These are phyloP conservation scores for Saccharomyces cerevisiae DNA, from an alignment of 805 yeast species.

Conservation along the genomic window DNA sequence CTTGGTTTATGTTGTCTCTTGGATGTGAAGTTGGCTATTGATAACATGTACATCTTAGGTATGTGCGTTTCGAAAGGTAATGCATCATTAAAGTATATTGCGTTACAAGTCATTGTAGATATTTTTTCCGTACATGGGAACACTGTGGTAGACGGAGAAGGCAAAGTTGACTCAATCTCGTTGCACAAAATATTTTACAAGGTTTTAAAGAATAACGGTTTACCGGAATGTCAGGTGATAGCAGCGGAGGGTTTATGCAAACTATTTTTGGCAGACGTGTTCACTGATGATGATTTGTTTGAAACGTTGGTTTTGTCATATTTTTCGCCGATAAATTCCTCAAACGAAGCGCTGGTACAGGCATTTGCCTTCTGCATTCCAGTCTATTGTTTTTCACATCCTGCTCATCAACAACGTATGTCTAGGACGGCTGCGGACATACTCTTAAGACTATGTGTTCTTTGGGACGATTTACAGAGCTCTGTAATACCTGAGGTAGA, in stretches of 20 bases:
- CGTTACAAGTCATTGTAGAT: conserved; percentile 68
- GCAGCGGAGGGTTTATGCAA: conserved; percentile 86
- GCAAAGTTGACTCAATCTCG: conserved; percentile 55
- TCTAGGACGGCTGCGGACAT: conserved; percentile 60
- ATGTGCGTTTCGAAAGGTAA: conserved; percentile 62
- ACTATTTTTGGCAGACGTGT: conserved; percentile 65
- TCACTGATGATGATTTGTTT: conserved; percentile 61
- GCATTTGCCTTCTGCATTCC: conserved; percentile 83
- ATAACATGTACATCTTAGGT: conserved; percentile 57
- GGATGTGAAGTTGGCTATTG: conserved; percentile 56
- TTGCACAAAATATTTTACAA: conserved; percentile 64
- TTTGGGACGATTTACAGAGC: conserved; percentile 33
- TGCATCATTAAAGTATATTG: conserved; percentile 50
- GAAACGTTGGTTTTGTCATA: conserved; percentile 66
- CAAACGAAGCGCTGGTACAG: conserved; percentile 63
- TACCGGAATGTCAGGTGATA: conserved; percentile 63
- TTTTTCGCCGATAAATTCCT: conserved; percentile 58
- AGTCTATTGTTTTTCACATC: conserved; percentile 73
- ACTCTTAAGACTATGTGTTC: conserved; percentile 45
- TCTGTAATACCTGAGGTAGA: conserved; percentile 28
- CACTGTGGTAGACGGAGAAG: conserved; percentile 53
- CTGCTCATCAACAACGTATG: conserved; percentile 59
- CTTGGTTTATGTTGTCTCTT: conserved; percentile 73
- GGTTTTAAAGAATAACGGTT: conserved; percentile 46
- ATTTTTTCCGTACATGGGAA: conserved; percentile 71